Base-by-base conservation (phyloP, 495 filamentous ascomycete species). In the Hyphodiscus hymeniophilus region DNA sequence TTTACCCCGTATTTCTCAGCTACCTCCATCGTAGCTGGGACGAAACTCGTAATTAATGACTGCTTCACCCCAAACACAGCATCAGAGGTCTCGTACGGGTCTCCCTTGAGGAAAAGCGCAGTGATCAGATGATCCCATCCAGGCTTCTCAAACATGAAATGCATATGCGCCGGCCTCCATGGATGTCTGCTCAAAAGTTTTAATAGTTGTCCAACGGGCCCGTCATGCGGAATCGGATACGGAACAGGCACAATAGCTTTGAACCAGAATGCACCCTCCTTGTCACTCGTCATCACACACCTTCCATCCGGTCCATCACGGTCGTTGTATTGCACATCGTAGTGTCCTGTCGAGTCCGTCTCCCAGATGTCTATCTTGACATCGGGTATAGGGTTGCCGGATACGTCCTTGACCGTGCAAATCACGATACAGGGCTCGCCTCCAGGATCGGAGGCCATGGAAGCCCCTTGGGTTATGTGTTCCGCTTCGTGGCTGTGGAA, bases 351-450 rank as follows among this genome's bases (percentile, higher is more conserved):
- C 42, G 77, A 82, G 58, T 96, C 89, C 15, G 89, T 91, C 66
- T 95, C 90, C 90, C 90, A 96, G 58, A 95, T 88, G 63, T 95
- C 88, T 54, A 95, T 76, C 60, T 82, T 86, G 2, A 84, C 87
- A 40, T 69, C 79, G 11, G 68, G 48, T 20, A 95, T 69, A 0
- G 90, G 87, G 10, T 66, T 68, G 0, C 87, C 89, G 5, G 60
- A 24, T 0, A 74, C 76, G 64, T 94, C 86, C 39, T 72, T 75
- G 46, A 96, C 67, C 0, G 75, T 85, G 67, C 89, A 91, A 13
- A 89, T 58, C 12, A 87, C 82, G 10, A 95, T 77, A 54, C 88
- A 76, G 0, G 85, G 82, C 59, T 80, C 75, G 17, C 85, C 85
- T 26, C 71, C 67, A 0, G 79, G 72, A 55, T 91, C 87, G 48